These are phyloP conservation scores for Cladosporium sphaerospermum DNA, from an alignment of 2,329 filamentous ascomycete species.

Conservation along the genomic window DNA sequence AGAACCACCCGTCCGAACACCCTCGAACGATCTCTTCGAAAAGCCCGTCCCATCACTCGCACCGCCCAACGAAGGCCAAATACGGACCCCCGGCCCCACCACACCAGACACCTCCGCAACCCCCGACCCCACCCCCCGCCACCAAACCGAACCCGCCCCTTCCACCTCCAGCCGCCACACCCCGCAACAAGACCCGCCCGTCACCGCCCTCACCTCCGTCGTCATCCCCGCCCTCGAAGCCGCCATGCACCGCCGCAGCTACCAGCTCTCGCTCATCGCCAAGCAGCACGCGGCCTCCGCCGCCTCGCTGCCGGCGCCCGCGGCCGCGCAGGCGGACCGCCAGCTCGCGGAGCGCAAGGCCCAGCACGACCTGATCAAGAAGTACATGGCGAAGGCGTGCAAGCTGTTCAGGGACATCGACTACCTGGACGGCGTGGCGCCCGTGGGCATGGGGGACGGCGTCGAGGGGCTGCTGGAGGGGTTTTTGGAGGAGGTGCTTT, in stretches of 20 bases:
- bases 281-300: constrained; percentile 20
- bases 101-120: background rate
- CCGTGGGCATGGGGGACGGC: constrained; percentile 89
- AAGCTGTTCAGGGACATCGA: constrained; percentile 87
- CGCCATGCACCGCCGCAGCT: constrained; percentile 71
- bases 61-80: constrained; percentile 1
- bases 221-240: constrained; percentile 90
- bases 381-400: constrained; percentile 74
- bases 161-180: constrained; percentile 12
- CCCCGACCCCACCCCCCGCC: background rate
- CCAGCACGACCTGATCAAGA: constrained; percentile 70
- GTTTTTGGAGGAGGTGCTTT: constrained; percentile 85
- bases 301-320: constrained; percentile 9
- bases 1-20: background rate
- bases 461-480: constrained; percentile 86
- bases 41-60: constrained; percentile 12
- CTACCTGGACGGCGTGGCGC: constrained; percentile 74
- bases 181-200: constrained; percentile 1
- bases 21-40: constrained; percentile 9
- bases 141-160: constrained; percentile 10
- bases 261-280: constrained; percentile 53
- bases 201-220: constrained; percentile 51
- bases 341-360: constrained; percentile 11
- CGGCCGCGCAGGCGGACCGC: constrained; percentile 32
- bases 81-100: background rate